These are phyloP conservation scores for Starmera amethionina DNA, from an alignment of 805 yeast species.

Conservation along the genomic window DNA sequence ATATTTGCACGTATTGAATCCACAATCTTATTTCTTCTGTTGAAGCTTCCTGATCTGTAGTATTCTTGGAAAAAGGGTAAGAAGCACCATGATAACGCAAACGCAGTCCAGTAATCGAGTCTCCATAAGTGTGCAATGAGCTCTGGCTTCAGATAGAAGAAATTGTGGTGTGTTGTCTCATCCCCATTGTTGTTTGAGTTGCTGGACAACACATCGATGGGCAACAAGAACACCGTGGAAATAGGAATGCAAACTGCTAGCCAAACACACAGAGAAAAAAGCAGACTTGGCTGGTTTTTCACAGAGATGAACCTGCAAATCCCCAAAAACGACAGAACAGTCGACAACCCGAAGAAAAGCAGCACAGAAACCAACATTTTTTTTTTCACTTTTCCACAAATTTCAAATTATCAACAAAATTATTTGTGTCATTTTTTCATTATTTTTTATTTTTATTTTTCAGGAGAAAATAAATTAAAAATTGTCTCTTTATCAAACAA, in stretches of 20 bases:
- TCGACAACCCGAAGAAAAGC: too few species aligned
- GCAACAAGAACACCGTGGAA: constrained; percentile 63
- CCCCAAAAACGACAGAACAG: too few species aligned
- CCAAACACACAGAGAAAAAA: constrained; percentile 18
- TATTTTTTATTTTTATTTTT: too few species aligned
- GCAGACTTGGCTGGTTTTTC: constrained; percentile 12
- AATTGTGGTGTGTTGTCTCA: constrained; percentile 5
- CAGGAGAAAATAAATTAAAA: too few species aligned
- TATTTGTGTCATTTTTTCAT: too few species aligned
- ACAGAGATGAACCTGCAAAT: constrained; percentile 8
- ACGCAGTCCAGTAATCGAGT: constrained; percentile 71
- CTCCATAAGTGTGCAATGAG: constrained; percentile 57
- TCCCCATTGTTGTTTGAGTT: constrained; percentile 16
- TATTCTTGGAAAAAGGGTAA: constrained; percentile 68
- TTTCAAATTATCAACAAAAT: too few species aligned
- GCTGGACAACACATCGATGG: constrained; percentile 59
- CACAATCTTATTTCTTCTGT: constrained; percentile 32
- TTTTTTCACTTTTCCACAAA: too few species aligned
- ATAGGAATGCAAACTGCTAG: constrained; percentile 66
- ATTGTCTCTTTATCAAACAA: too few species aligned
- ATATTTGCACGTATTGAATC: constrained; percentile 51
- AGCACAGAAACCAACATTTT: too few species aligned
- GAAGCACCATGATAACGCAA: constrained; percentile 67
- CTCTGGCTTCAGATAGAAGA: constrained; percentile 39
- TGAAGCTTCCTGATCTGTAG: constrained; percentile 59